A percentile compares a stretch with the other conserved stretches of the same genome.
Conservation (phyloP, 768 basidiomycete species). For the Auricularia heimuer region DNA sequence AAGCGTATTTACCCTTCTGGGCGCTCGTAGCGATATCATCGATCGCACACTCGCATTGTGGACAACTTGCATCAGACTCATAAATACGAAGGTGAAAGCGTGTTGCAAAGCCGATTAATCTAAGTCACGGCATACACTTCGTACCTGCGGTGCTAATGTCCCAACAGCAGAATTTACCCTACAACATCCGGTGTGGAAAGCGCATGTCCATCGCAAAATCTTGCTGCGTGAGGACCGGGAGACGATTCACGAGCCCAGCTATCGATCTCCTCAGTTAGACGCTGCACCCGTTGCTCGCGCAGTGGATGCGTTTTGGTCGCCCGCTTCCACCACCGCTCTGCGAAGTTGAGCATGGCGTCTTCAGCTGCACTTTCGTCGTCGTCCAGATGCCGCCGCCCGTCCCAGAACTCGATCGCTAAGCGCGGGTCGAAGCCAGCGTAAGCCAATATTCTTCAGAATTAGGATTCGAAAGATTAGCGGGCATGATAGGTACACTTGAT, state of each 20-base stretch:
- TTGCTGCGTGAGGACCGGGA: neutral
- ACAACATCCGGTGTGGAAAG: neutral
- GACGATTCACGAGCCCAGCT: neutral
- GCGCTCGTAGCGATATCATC: too few species aligned
- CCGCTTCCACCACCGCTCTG: neutral
- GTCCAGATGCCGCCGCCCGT: constrained; percentile 23
- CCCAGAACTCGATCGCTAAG: constrained; percentile 73
- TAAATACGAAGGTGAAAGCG: too few species aligned
- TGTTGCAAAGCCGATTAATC: too few species aligned
- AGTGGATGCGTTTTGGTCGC: neutral
- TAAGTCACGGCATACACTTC: too few species aligned
- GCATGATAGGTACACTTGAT: too few species aligned
- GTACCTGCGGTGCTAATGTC: too few species aligned
- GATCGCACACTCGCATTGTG: too few species aligned
- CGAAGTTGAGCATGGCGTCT: neutral
- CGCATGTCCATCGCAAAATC: neutral
- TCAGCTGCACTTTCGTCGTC: constrained; percentile 19
- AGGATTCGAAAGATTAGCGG: neutral
- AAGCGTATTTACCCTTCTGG: too few species aligned
- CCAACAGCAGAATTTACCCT: neutral
- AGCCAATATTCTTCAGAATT: constrained; percentile 60
- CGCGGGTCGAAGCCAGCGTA: constrained; percentile 87
- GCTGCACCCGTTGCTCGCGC: neutral
- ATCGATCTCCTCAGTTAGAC: neutral
- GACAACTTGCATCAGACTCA: too few species aligned